These are phyloP conservation scores for Globisporangium paroecandrum DNA, from an alignment of 352 stramenopile species.

Conservation along the genomic window DNA sequence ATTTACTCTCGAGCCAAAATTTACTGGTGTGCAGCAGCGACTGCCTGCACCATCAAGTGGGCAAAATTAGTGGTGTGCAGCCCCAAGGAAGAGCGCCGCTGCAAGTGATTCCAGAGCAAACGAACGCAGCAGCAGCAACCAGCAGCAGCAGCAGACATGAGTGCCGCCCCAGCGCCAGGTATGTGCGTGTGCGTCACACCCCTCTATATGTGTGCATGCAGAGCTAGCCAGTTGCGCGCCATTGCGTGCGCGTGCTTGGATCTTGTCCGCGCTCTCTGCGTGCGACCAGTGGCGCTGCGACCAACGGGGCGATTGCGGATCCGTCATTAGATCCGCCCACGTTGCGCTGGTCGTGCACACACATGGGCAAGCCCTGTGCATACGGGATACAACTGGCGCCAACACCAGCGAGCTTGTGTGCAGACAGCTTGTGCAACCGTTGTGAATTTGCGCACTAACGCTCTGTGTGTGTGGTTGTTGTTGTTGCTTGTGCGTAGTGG, in stretches of 20 bases:
- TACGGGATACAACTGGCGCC: background rate
- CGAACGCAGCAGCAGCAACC: constrained; percentile 3
- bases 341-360: background rate
- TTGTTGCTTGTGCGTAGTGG: constrained; percentile 26
- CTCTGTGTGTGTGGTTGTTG: background rate
- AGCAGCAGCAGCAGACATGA: constrained; percentile 15
- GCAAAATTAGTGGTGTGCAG: constrained; percentile 22
- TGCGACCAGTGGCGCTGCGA: background rate
- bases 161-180: constrained; percentile 15
- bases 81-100: background rate
- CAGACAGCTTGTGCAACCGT: background rate
- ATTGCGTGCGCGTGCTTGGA: background rate
- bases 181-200: background rate
- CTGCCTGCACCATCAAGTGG: background rate
- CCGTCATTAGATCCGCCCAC: background rate
- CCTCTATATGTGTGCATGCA: background rate
- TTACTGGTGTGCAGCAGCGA: too few relatives aligned
- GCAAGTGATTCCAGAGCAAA: constrained; percentile 1
- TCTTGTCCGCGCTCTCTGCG: background rate
- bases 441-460: background rate
- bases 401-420: background rate
- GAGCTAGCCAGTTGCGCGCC: too few relatives aligned
- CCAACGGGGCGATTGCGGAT: background rate
- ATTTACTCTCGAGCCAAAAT: too few relatives aligned
- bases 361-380: background rate